Evolutionary conservation across 2,329 filamentous ascomycete genomes (phyloP), one percentile per base, ranked within the genome.

Genomic region (Verticillium longisporum): DNA sequence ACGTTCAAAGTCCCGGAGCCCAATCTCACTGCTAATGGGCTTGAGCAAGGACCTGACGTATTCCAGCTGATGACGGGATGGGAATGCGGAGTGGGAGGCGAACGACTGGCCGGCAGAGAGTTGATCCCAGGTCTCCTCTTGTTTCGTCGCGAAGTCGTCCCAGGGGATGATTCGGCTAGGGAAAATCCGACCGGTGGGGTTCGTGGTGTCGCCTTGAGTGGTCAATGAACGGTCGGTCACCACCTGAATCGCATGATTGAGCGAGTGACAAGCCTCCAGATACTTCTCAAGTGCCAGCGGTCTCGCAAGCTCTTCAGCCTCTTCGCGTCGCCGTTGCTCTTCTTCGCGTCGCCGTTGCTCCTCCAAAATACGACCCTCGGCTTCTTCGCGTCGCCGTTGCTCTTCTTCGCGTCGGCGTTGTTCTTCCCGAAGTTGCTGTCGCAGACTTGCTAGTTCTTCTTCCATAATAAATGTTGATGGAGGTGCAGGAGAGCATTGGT

Each of bases 151-250:
- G 57, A 75, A 78, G 60, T 70, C 65, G 13, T 68, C 57, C 73
- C 70, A 78, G 3, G 70, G 74, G 21, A 74, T 63, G 37, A 78
- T 77, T 57, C 69, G 69, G 64, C 60, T 63, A 62, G 75, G 74
- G 61, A 63, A 76, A 14, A 72, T 61, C 59, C 72, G 70, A 55
- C 72, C 71, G 57, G 60, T 63, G 10, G 71, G 70, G 55, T 75
- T 70, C 0, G 71, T 75, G 1, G 67, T 70, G 9, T 72, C 64
- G 55, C 71, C 73, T 67, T 74, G 67, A 14, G 71, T 75, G 3
- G 70, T 75, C 13, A 67, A 59, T 56, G 69, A 69, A 11, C 38
- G 64, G 55, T 73, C 65, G 18, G 72, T 75, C 0, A 73, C 61
- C 6, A 75, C 67, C 58, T 70, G 6, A 58, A 74, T 69, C 36